Evolutionary conservation across 495 filamentous ascomycete genomes (phyloP).

Genomic region (Pseudomonodictys pantanalensis): DNA sequence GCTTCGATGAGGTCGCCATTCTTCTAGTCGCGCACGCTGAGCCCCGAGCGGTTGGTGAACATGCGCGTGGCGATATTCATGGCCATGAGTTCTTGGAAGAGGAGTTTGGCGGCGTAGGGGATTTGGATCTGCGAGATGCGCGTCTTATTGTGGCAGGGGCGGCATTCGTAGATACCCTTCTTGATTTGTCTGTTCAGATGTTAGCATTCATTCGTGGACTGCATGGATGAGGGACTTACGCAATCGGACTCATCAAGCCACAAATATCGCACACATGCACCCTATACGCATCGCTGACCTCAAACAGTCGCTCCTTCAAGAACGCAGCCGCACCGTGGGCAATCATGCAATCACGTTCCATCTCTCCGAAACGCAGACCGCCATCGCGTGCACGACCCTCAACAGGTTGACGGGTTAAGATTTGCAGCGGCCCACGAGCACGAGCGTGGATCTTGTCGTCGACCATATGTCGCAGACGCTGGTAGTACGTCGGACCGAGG

Average conservation of each 20-base stretch:
- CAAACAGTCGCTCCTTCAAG: slow-evolving; percentile 94
- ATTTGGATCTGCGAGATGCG: slow-evolving; percentile 96
- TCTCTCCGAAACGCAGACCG: slow-evolving; percentile 98
- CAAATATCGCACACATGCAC: slow-evolving; percentile 99
- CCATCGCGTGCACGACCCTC: slow-evolving; percentile 97
- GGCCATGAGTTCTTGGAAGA: slow-evolving; percentile 95
- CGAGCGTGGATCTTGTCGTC: slow-evolving; percentile 99
- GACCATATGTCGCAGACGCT: slow-evolving; percentile 98
- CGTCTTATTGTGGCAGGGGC: slow-evolving; percentile 97
- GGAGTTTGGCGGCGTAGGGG: slow-evolving; percentile 94
- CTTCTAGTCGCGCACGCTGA: slow-evolving; percentile 59
- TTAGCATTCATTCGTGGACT: slow-evolving; percentile 27
- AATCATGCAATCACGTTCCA: slow-evolving; percentile 99
- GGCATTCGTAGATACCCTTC: slow-evolving; percentile 91
- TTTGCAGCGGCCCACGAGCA: slow-evolving; percentile 92
- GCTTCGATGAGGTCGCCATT: too few relatives aligned
- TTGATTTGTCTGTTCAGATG: slow-evolving; percentile 70
- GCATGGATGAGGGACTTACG: slow-evolving; percentile 62
- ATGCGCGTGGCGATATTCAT: slow-evolving; percentile 98
- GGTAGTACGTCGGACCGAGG: slow-evolving; percentile 97
- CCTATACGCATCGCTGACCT: slow-evolving; percentile 95
- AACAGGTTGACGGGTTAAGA: slow-evolving; percentile 95
- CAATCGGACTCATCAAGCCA: slow-evolving; percentile 97
- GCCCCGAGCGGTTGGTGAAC: slow-evolving; percentile 82
- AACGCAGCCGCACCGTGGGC: slow-evolving; percentile 94